Evolutionary conservation across 2,329 filamentous ascomycete species (phyloP), one percentile per base, ranked within the genome.

Genomic region (Lojkania enalia): DNA sequence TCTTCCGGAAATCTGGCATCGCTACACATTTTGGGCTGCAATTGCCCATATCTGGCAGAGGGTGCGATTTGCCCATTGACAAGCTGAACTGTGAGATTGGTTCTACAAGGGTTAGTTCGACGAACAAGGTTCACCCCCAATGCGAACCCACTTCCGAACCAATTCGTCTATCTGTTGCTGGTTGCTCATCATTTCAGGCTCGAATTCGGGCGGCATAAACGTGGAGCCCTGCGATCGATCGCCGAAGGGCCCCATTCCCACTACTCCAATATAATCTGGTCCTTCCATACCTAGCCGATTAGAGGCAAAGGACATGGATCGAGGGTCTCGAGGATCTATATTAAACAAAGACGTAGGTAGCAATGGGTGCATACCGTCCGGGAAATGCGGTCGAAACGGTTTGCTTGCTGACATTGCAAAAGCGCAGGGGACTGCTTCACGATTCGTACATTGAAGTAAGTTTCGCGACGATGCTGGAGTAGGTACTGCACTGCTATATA

Each of bases 11-110:
- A 70, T n/a, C 49, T 47, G 3, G 61, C 62, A 27, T 64, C 57
- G 3, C 27, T 25, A 23, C 55, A 54, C 52, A 67, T 58, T 54
- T 63, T 67, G 2, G 67, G 67, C 36, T 69, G 63, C 15, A 71
- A 29, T 20, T 65, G 58, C 6, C 52, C 55, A 37, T 60, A 58
- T 31, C 39, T 44, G 20, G 56, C 48, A 0, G 45, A 39, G 25
- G 41, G 44, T 13, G 42, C 44, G 39, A 69, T 55, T 14, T 59
- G 45, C 18, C 57, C 49, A 42, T 70, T 70, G 16, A 59, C 56
- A 16, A 63, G 47, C 16, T 60, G 57, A 7, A 56, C 55, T 31
- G 56, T 44, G 23, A 60, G 54, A 35, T 58, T 61, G n/a, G 55
- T 58, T 41, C 57, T 61, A 23, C 11, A 18, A 27, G 14, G 13